Percentiles rank a stretch among this genome's conserved stretches.
phyloP scores from a whole-genome alignment of 1,284 basidiomycete genomes.

The Ganoderma boninense region DNA sequence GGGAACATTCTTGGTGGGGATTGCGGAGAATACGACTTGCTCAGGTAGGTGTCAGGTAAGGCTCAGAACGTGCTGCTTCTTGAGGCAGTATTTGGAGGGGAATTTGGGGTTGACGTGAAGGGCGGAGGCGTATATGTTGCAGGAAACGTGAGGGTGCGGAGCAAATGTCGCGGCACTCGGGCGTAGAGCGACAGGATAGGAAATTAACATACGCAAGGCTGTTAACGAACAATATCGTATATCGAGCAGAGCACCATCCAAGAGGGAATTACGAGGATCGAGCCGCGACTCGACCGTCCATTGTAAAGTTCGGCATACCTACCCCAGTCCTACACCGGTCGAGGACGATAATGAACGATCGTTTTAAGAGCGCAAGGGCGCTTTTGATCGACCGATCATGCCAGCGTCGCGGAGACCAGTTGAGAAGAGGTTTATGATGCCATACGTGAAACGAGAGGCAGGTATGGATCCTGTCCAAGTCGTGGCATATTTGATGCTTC shows the following conservation, averaged over 20 bases:
- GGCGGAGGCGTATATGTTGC: background rate
- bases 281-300: background rate
- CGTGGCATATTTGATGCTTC: background rate
- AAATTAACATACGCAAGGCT: background rate
- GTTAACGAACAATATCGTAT: background rate
- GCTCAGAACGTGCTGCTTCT: background rate
- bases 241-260: background rate
- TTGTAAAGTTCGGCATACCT: background rate
- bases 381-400: background rate
- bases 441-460: background rate
- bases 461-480: background rate
- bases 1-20: constrained; percentile 3
- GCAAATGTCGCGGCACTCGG: constrained; percentile 2
- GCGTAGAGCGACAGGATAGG: background rate
- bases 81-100: constrained; percentile 2
- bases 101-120: background rate
- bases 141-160: background rate
- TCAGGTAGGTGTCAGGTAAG: background rate
- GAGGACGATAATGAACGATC: background rate
- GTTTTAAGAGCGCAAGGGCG: background rate
- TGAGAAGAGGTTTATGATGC: background rate
- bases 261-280: background rate
- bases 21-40: background rate
- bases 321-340: background rate
- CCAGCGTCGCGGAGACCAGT: background rate